A percentile compares a stretch with the other conserved stretches of the same genome.
Conservation (phyloP, 805 yeast species). For the Sungouiozyma ichnusensis region DNA sequence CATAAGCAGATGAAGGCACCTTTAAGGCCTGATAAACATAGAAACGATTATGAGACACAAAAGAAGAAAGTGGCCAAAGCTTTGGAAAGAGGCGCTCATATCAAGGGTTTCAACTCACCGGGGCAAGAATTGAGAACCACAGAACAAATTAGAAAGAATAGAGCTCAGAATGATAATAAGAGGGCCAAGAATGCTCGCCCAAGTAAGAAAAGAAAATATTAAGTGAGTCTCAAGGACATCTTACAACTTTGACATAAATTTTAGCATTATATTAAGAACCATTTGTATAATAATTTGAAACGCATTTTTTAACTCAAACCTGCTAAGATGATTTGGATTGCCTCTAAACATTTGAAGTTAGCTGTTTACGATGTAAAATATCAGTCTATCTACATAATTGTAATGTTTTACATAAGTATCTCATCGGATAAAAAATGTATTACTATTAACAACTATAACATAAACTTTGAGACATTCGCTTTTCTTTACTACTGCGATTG, state of each 20-base stretch:
- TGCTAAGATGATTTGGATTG: no score
- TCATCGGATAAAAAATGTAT: no score
- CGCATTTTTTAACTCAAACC: no score
- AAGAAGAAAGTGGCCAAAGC: constrained; percentile 77
- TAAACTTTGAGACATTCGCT: no score
- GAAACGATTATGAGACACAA: constrained; percentile 80
- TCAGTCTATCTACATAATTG: no score
- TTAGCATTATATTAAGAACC: constrained; percentile 1
- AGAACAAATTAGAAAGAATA: constrained; percentile 68
- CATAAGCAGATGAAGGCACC: constrained; percentile 77
- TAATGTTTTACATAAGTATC: no score
- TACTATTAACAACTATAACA: no score
- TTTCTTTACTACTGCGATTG: no score
- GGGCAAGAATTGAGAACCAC: constrained; percentile 52
- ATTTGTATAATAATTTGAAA: no score
- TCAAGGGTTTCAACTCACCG: constrained; percentile 50
- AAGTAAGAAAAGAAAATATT: constrained; percentile 17
- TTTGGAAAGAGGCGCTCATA: constrained; percentile 56
- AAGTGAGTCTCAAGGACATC: not conserved
- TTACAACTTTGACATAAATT: no score
- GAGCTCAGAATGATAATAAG: constrained; percentile 60
- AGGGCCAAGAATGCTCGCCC: constrained; percentile 84
- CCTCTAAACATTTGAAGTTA: no score
- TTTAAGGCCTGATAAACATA: constrained; percentile 74
- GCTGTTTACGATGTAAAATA: no score